A percentile compares a stretch with the other conserved stretches of the same genome.
Conservation (phyloP, 257 asterid genomes). For the Nicotiana tomentosiformis region DNA sequence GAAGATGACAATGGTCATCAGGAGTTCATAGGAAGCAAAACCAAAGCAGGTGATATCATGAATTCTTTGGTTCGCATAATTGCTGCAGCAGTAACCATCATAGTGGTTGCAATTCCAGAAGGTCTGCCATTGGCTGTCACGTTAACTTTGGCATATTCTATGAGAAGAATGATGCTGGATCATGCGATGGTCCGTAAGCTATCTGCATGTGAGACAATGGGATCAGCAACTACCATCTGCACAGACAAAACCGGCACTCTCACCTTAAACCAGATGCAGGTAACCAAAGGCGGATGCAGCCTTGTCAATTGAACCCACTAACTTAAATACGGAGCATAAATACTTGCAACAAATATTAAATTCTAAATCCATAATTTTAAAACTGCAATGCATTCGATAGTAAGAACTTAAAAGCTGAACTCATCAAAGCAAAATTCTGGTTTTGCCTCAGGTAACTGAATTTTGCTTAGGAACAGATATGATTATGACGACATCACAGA, state of each 20-base stretch:
- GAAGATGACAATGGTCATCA: neutral
- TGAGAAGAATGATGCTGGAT: conserved; percentile 17
- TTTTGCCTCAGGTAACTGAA: conserved; percentile 7
- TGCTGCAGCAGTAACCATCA: conserved; percentile 18
- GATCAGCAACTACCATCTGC: conserved; percentile 15
- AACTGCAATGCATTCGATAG: neutral
- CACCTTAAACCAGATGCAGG: conserved; percentile 21
- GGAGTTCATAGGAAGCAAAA: conserved; percentile 11
- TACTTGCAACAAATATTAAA: neutral
- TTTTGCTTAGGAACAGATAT: conserved; percentile 15
- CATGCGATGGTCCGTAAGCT: conserved; percentile 13
- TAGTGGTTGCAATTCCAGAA: conserved; percentile 18
- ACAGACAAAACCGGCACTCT: conserved; percentile 16
- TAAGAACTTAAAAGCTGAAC: neutral
- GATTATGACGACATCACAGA: conserved; percentile 3
- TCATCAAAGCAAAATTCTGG: neutral
- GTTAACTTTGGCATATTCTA: conserved; percentile 16
- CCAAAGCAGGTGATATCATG: conserved; percentile 6
- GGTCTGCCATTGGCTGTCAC: conserved; percentile 22
- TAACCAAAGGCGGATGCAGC: neutral
- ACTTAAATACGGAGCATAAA: neutral
- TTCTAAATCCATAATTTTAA: neutral
- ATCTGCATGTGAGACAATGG: conserved; percentile 16
- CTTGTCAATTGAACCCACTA: neutral
- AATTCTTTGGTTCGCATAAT: conserved; percentile 5